Percentiles rank a stretch among this genome's conserved stretches.
phyloP scores from a whole-genome alignment of 352 stramenopile genomes.

The Aphanomyces euteiches region DNA sequence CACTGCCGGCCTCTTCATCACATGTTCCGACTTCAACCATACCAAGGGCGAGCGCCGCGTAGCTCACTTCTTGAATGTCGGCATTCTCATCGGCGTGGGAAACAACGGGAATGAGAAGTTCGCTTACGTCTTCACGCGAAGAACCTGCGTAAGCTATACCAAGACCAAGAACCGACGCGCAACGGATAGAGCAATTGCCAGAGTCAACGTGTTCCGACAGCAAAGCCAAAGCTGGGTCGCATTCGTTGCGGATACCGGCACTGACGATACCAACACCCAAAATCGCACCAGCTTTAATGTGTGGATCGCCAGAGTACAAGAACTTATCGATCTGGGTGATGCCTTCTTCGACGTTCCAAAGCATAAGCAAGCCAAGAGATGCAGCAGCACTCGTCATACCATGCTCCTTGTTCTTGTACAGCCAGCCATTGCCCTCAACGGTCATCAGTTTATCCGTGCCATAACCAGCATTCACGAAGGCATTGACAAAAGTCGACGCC shows the following conservation, averaged over 20 bases:
- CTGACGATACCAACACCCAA: slow-evolving; percentile 96
- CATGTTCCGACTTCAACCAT: slow-evolving; percentile 98
- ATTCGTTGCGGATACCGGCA: slow-evolving; percentile 93
- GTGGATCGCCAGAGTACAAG: slow-evolving; percentile 97
- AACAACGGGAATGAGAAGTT: slow-evolving; percentile 95
- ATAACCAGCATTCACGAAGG: slow-evolving; percentile 99
- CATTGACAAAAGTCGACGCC: slow-evolving; percentile 99
- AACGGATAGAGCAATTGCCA: slow-evolving; percentile 92
- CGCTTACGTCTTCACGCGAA: slow-evolving; percentile 95
- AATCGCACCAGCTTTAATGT: slow-evolving; percentile 97
- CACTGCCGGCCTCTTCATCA: slow-evolving; percentile 94
- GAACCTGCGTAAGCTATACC: slow-evolving; percentile 98
- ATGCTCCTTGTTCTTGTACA: slow-evolving; percentile 99
- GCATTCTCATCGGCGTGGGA: slow-evolving; percentile 87
- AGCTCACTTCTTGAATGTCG: slow-evolving; percentile 88
- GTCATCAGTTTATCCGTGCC: slow-evolving; percentile 95
- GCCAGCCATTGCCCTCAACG: slow-evolving; percentile 93
- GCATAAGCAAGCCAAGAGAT: slow-evolving; percentile 96
- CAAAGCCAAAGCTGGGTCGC: slow-evolving; percentile 95
- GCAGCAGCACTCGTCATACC: slow-evolving; percentile 98
- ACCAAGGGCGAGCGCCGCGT: slow-evolving; percentile 94
- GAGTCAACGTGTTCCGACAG: slow-evolving; percentile 97
- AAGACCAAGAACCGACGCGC: slow-evolving; percentile 92
- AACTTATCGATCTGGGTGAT: slow-evolving; percentile 99
- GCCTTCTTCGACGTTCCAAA: slow-evolving; percentile 99